Base-by-base conservation (phyloP, 306 rosid species). In the Citrullus mucosospermus region DNA sequence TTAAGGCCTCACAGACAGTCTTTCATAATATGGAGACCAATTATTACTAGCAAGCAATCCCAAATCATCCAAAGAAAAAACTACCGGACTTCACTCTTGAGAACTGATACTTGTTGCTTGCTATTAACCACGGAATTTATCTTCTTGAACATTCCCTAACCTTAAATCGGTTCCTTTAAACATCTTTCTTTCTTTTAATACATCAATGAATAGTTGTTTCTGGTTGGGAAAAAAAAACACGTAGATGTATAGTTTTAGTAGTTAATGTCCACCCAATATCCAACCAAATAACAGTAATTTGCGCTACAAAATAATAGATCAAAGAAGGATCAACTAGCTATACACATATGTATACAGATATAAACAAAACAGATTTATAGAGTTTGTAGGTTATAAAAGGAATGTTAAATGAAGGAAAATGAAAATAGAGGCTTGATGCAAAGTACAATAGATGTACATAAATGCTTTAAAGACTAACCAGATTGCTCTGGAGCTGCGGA, bases 401-500 rank as follows among this genome's bases (percentile, higher is more conserved):
- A 43, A 57, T 3, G 4, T 67, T 66, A 48, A 71, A 73, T 51
- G 0, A 18, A 72, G 15, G 17, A 30, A 30, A 73, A 32, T 2
- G 34, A 17, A 73, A 51, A 14, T 16, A 16, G 61, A 44, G 5
- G 4, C 61, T 16, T 82, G 36, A 39, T 53, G 79, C 54, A 76
- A 76, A 53, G 32, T 76, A 76, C 11, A 75, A 36, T 20, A 54
- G 48, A 54, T 54, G 12, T 54, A 54, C 20, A 20, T 43, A 50
- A 62, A 39, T 72, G 60, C 25, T 73, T 73, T 73, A 71, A 75
- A 81, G 78, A 88, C 97, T 80, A 85, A 95, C 98, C 98, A 4
- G 88, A 75, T 84, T 83, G 96, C 70, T 88, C 86, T 38, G 87
- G 68, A 78, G 89, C 82, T 20, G 85, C 78, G 13, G 89, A 65